Evolutionary conservation across 2,329 filamentous ascomycete genomes (phyloP).

Genomic region (Fusarium chaquense): DNA sequence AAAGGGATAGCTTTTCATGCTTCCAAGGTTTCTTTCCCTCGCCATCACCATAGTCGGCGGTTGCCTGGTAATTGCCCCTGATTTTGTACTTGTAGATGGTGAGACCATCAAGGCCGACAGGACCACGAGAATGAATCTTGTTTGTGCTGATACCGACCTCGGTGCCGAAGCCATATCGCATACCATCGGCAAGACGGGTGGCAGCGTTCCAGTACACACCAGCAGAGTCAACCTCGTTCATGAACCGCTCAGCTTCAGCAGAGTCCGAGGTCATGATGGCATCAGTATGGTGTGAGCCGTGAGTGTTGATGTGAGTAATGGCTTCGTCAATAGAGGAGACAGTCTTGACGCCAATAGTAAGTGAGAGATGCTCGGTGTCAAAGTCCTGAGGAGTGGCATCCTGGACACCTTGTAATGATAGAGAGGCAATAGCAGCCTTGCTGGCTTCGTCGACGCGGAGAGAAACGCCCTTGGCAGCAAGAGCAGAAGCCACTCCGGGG

Average conservation of each 20-base stretch:
- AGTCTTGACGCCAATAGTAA: constrained; percentile 85
- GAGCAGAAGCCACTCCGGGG: constrained; percentile 77
- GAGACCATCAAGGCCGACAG: constrained; percentile 92
- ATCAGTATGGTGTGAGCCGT: constrained; percentile 96
- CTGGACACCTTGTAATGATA: constrained; percentile 65
- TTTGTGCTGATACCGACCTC: constrained; percentile 99
- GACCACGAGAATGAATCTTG: constrained; percentile 95
- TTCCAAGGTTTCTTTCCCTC: constrained; percentile 69
- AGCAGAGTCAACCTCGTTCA: constrained; percentile 86
- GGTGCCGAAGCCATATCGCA: constrained; percentile 96
- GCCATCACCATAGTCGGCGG: constrained; percentile 77
- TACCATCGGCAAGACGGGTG: constrained; percentile 93
- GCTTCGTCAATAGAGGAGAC: constrained; percentile 77
- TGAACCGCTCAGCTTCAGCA: constrained; percentile 81
- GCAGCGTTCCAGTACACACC: constrained; percentile 98
- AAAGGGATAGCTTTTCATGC: constrained; percentile 67
- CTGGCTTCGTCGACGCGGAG: constrained; percentile 82
- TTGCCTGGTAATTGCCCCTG: constrained; percentile 84
- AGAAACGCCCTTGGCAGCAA: constrained; percentile 81
- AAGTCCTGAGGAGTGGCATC: constrained; percentile 79
- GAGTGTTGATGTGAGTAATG: constrained; percentile 88
- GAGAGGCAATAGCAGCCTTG: constrained; percentile 70
- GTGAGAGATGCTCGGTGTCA: constrained; percentile 88
- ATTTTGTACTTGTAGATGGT: constrained; percentile 99
- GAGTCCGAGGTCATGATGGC: constrained; percentile 81